Base-by-base conservation (phyloP, 1,284 basidiomycete species). In the Blastosporella zonata region DNA sequence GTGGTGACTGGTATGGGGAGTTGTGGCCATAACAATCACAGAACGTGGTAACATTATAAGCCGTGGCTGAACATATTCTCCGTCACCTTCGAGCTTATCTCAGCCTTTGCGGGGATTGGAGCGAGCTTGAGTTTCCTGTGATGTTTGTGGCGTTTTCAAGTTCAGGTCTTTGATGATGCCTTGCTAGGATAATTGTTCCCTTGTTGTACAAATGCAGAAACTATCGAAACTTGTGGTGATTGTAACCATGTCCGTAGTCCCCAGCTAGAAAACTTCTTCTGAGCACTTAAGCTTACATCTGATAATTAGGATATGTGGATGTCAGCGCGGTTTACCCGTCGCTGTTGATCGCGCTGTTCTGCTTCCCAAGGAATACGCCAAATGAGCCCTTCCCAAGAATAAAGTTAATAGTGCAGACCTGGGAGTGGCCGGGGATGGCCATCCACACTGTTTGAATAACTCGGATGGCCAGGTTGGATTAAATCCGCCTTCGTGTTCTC, bases 191-290 rank as follows among this genome's bases (percentile, higher is more conserved):
- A 81, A 80, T 54, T 83, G 74, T 55, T 84, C 85, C 0, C 77
- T 90, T 39, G 74, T 74, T 3, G 88, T 88, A 2, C 73, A 79
- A 0, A 78, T 89, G 65, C 68, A 75, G 10, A 78, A 78, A 0
- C 67, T 90, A 2, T 88, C 86, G 1, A 93, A 90, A 62, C 64
- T 92, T 15, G 78, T 92, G 17, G 65, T 90, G n/a, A 79, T 79
- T 41, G 69, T 76, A 8, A 83, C 91, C 46, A 92, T 92, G 89
- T 78, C 78, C 35, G 67, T 54, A 8, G 35, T 13, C 5, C 44
- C 47, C n/a, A 48, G 1, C 5, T 40, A 25, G 8, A 12, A 31
- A 7, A 6, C 13, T 6, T 15, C 12, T 50, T 20, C 29, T 37
- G 17, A 15, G 6, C 35, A 27, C 20, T 38, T 20, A 12, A n/a